phyloP scores from a whole-genome alignment of 2,329 filamentous ascomycete species.

The Parafenestella ontariensis region DNA sequence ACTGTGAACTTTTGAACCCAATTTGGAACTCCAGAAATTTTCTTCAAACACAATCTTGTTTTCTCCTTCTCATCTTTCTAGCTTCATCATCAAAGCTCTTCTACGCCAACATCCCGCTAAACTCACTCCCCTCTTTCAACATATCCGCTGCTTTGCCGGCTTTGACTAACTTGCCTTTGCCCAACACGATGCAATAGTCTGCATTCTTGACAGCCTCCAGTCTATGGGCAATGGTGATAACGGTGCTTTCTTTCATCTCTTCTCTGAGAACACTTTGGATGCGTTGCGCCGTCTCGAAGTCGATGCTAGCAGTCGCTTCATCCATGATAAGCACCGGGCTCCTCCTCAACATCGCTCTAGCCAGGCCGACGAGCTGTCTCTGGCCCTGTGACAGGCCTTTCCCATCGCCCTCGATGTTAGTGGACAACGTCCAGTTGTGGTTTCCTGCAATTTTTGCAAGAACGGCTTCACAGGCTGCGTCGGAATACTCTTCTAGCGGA shows the following conservation, averaged over 20 bases:
- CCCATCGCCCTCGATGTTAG: slow-evolving; percentile 66
- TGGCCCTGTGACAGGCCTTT: slow-evolving; percentile 70
- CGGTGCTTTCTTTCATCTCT: slow-evolving; percentile 65
- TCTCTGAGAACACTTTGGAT: slow-evolving; percentile 64
- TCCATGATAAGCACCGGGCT: slow-evolving; percentile 70
- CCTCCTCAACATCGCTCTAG: slow-evolving; percentile 67
- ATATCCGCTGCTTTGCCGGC: slow-evolving; percentile 44
- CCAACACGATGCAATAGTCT: slow-evolving; percentile 62
- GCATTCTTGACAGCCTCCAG: slow-evolving; percentile 67
- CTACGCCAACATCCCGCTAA: slow-evolving; percentile 43
- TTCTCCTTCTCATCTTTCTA: no score
- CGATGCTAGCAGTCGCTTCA: slow-evolving; percentile 71
- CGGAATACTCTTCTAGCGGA: slow-evolving; percentile 63
- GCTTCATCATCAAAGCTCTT: background rate
- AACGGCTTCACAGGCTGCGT: slow-evolving; percentile 61
- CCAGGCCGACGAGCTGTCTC: slow-evolving; percentile 69
- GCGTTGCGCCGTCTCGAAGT: slow-evolving; percentile 65
- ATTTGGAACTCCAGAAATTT: background rate
- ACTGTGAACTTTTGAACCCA: background rate
- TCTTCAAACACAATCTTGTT: no score
- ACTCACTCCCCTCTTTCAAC: slow-evolving; percentile 43
- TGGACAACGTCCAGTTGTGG: slow-evolving; percentile 64
- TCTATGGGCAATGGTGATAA: slow-evolving; percentile 71
- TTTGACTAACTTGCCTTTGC: slow-evolving; percentile 57
- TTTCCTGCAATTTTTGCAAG: slow-evolving; percentile 62